Conservation (phyloP, 805 yeast genomes). For the Isabelozyma heimii region DNA sequence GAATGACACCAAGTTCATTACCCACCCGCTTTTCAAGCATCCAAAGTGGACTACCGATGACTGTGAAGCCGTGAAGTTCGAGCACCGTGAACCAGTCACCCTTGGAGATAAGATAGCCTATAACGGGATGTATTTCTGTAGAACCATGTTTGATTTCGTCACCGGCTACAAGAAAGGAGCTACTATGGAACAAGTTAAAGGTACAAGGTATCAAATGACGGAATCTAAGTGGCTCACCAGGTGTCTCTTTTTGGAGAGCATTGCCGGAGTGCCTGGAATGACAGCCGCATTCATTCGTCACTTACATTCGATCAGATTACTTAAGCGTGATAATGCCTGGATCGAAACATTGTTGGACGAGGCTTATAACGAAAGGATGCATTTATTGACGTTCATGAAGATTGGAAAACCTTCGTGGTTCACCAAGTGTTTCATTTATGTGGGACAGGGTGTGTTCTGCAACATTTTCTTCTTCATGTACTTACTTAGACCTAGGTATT, state of each 20-base stretch:
- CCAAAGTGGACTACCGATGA: slow-evolving; percentile 28
- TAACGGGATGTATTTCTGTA: slow-evolving; percentile 40
- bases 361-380: slow-evolving; percentile 79
- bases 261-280: slow-evolving; percentile 82
- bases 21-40: slow-evolving; percentile 40
- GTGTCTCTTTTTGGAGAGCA: slow-evolving; percentile 61
- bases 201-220: slow-evolving; percentile 53
- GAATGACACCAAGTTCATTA: slow-evolving; percentile 33
- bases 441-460: slow-evolving; percentile 71
- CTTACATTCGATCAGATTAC: slow-evolving; percentile 57
- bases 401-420: slow-evolving; percentile 61
- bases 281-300: slow-evolving; percentile 73
- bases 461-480: slow-evolving; percentile 62
- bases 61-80: slow-evolving; percentile 38
- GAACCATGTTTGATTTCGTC: slow-evolving; percentile 55
- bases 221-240: slow-evolving; percentile 62
- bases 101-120: slow-evolving; percentile 53
- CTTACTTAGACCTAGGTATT: slow-evolving; percentile 56
- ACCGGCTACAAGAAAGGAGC: slow-evolving; percentile 66
- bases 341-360: slow-evolving; percentile 71
- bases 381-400: slow-evolving; percentile 63
- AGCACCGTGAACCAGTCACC: slow-evolving; percentile 50
- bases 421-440: slow-evolving; percentile 50
- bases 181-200: slow-evolving; percentile 29
- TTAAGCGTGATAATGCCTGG: slow-evolving; percentile 71